Evolutionary conservation across 2,329 filamentous ascomycete species (phyloP).

Genomic region (Didymella glomerata): DNA sequence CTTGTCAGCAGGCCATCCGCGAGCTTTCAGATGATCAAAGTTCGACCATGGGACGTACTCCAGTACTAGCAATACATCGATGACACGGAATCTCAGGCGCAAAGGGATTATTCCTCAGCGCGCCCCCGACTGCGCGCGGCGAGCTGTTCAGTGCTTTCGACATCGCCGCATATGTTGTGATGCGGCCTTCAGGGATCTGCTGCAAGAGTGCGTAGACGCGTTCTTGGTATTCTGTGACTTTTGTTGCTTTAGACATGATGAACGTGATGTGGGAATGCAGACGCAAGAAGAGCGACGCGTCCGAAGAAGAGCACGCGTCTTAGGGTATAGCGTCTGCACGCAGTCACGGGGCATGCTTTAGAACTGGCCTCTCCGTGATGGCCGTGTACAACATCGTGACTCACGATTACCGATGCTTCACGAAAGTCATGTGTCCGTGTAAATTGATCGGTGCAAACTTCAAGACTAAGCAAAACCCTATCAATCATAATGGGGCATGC

Average conservation of each 20-base stretch:
- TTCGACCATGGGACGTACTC: slow-evolving; percentile 52
- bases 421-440: too few relatives aligned
- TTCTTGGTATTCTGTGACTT: slow-evolving; percentile 49
- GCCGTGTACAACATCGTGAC: not conserved
- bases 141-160: slow-evolving; percentile 73
- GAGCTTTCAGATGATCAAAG: too few relatives aligned
- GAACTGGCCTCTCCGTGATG: slow-evolving; percentile 39
- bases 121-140: slow-evolving; percentile 79
- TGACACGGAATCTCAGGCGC: slow-evolving; percentile 85
- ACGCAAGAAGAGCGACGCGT: slow-evolving; percentile 11
- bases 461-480: too few relatives aligned
- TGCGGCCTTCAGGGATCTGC: slow-evolving; percentile 77
- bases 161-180: slow-evolving; percentile 80
- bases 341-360: slow-evolving; percentile 46
- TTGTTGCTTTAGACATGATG: slow-evolving; percentile 35
- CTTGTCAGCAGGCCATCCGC: too few relatives aligned
- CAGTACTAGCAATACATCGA: slow-evolving; percentile 77
- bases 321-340: slow-evolving; percentile 22
- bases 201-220: slow-evolving; percentile 75
- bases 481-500: too few relatives aligned
- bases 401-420: not conserved
- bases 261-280: not conserved
- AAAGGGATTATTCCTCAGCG: slow-evolving; percentile 79
- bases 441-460: too few relatives aligned
- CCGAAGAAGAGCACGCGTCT: too few relatives aligned